These are phyloP conservation scores for Plasmodium vivax DNA, from an alignment of 169 alveolate species.

Conservation along the genomic window DNA sequence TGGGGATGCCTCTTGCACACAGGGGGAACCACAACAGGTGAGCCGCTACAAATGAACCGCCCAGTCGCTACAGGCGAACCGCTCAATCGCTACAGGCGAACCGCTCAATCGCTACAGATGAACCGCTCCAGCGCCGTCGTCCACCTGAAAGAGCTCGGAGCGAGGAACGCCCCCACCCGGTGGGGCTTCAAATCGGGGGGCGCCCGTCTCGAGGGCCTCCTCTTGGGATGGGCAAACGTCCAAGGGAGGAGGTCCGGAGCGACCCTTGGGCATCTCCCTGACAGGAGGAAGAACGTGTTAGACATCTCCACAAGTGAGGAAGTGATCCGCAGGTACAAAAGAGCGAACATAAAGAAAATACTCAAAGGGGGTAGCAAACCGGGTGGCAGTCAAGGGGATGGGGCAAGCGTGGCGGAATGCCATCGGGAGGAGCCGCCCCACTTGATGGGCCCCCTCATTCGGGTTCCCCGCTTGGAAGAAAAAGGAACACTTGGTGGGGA, in stretches of 20 bases:
- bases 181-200: neutral
- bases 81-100: neutral
- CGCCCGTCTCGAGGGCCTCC: neutral
- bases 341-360: conserved; percentile 65
- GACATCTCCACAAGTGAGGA: neutral
- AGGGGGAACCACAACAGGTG: neutral
- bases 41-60: neutral
- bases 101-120: conserved; percentile 32
- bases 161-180: neutral
- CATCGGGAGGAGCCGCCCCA: neutral
- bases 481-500: neutral
- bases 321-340: conserved; percentile 34
- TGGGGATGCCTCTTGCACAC: neutral
- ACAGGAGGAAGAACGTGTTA: conserved; percentile 21
- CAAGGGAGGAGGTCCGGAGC: neutral
- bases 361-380: conserved; percentile 20
- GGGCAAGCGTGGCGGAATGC: neutral
- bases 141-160: conserved; percentile 13
- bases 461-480: neutral
- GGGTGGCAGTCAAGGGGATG: neutral
- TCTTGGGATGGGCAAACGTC: neutral
- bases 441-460: neutral
- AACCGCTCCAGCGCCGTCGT: neutral
- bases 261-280: conserved; percentile 15
- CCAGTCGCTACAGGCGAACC: neutral